These are phyloP conservation scores for Spongospora subterranea DNA, from an alignment of 208 protist species.

Conservation along the genomic window DNA sequence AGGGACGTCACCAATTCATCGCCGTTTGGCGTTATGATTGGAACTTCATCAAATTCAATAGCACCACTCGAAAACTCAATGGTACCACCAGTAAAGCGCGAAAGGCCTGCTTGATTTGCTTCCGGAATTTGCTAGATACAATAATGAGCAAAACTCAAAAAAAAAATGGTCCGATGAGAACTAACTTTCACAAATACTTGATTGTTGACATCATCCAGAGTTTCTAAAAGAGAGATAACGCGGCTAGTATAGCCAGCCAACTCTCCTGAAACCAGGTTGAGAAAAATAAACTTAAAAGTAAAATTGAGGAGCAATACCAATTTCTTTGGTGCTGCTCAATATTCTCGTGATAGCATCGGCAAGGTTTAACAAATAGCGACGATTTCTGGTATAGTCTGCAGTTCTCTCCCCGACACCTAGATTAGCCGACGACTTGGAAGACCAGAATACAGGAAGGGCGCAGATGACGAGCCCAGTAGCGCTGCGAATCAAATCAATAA, in stretches of 20 bases:
- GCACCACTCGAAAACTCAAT: constrained; percentile 25
- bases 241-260: constrained; percentile 40
- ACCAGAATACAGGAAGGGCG: constrained; percentile 36
- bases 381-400: constrained; percentile 40
- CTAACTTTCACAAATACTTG: neutral
- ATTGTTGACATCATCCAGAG: constrained; percentile 33
- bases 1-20: neutral
- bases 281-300: neutral
- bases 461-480: constrained; percentile 10
- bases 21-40: constrained; percentile 43
- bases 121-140: constrained; percentile 15
- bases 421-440: neutral
- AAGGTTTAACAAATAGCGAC: constrained; percentile 15
- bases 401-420: neutral
- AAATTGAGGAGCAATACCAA: neutral
- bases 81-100: neutral
- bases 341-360: constrained; percentile 44
- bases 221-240: neutral
- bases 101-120: neutral
- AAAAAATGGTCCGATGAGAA: neutral
- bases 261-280: neutral
- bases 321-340: constrained; percentile 38
- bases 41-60: constrained; percentile 44
- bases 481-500: neutral
- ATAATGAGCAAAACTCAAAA: neutral